Evolutionary conservation across 345 rosid species (phyloP).

Genomic region (Carallia pectinifolia): DNA sequence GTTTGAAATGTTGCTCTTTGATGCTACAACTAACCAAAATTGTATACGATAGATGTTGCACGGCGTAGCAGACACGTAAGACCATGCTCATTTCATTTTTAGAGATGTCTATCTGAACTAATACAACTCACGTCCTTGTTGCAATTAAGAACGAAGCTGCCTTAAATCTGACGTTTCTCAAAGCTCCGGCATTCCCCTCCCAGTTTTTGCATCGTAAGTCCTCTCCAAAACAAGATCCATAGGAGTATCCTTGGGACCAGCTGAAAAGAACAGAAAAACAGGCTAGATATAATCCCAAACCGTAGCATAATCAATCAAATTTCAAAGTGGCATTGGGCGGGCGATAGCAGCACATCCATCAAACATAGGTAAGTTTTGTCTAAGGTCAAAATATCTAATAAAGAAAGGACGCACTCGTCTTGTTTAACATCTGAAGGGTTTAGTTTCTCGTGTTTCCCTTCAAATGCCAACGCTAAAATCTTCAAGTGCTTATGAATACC

Average conservation of each 20-base stretch:
- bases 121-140: too few species aligned
- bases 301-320: background rate
- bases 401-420: background rate
- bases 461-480: background rate
- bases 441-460: background rate
- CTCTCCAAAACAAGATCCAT: slow-evolving; percentile 71
- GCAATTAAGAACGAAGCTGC: background rate
- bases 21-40: too few species aligned
- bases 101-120: too few species aligned
- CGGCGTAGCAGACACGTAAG: too few species aligned
- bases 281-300: too few species aligned
- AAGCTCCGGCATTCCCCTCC: slow-evolving; percentile 96
- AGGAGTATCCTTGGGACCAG: slow-evolving; percentile 91
- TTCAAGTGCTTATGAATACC: background rate
- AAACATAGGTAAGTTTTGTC: background rate
- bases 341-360: background rate
- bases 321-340: background rate
- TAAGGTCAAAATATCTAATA: background rate
- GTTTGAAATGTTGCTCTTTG: too few species aligned
- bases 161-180: slow-evolving; percentile 28
- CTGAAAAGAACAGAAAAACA: slow-evolving; percentile 34
- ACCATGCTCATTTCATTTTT: too few species aligned
- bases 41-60: too few species aligned
- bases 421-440: background rate
- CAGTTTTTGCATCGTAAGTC: slow-evolving; percentile 80